phyloP scores from a whole-genome alignment of 768 basidiomycete genomes.

The Tricholoma bakamatsutake region DNA sequence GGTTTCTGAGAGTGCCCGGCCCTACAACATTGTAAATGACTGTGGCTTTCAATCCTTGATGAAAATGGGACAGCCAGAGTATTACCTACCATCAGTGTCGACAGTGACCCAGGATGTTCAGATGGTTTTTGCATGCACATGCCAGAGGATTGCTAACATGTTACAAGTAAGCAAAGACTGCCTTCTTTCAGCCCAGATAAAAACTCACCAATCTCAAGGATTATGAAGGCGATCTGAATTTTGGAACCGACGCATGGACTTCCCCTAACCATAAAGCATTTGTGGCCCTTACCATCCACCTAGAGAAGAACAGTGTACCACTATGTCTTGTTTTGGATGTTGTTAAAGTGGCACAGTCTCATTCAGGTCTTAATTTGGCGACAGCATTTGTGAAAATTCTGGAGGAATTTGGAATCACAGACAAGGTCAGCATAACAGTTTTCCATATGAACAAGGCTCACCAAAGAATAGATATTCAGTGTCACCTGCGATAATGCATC shows the following conservation, averaged over 20 bases:
- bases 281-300: slow-evolving; percentile 5
- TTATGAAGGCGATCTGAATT: slow-evolving; percentile 22
- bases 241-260: slow-evolving; percentile 14
- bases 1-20: not conserved
- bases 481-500: slow-evolving; percentile 2
- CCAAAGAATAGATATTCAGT: slow-evolving; percentile 1
- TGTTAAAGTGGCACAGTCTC: slow-evolving; percentile 7
- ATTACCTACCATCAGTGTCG: not conserved
- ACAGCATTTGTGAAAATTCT: slow-evolving; percentile 5
- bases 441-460: not conserved
- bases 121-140: not conserved
- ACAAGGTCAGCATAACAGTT: not conserved
- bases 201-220: slow-evolving; percentile 4
- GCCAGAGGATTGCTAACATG: slow-evolving; percentile 19
- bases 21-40: not conserved
- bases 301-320: not conserved
- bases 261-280: not conserved
- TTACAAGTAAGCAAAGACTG: slow-evolving; percentile 14
- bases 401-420: not conserved
- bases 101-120: not conserved
- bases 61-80: not conserved
- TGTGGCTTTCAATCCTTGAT: not conserved
- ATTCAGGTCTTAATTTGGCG: slow-evolving; percentile 4
- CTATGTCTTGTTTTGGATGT: slow-evolving; percentile 4
- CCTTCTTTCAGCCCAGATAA: not conserved